phyloP scores from a whole-genome alignment of 129 eudicot genomes.

The Tagetes patula region DNA sequence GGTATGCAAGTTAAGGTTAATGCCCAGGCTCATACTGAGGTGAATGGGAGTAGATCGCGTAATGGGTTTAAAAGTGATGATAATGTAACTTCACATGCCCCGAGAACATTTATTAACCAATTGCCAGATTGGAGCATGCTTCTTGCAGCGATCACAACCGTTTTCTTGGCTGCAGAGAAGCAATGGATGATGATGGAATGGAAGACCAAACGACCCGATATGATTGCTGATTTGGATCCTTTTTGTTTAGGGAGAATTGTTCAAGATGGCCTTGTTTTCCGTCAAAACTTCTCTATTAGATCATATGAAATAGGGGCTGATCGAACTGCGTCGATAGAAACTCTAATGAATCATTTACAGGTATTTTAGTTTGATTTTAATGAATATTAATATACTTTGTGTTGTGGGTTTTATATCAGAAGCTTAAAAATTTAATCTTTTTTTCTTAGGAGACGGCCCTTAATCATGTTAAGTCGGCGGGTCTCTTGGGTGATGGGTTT shows the following conservation, averaged over 20 bases:
- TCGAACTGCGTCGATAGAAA: slow-evolving; percentile 20
- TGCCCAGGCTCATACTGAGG: slow-evolving; percentile 18
- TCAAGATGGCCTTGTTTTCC: slow-evolving; percentile 20
- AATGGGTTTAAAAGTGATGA: slow-evolving; percentile 23
- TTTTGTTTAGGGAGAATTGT: slow-evolving; percentile 21
- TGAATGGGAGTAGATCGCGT: slow-evolving; percentile 16
- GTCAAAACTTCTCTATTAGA: slow-evolving; percentile 21
- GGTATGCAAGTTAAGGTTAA: slow-evolving; percentile 26
- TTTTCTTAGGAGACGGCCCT: slow-evolving; percentile 2
- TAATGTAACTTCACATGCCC: slow-evolving; percentile 14
- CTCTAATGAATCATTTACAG: slow-evolving; percentile 23
- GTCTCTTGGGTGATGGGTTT: slow-evolving; percentile 20
- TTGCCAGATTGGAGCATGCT: slow-evolving; percentile 26
- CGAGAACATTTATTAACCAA: slow-evolving; percentile 18
- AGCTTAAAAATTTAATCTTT: not conserved
- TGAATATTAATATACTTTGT: not conserved
- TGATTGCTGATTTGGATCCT: slow-evolving; percentile 24
- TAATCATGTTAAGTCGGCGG: slow-evolving; percentile 15
- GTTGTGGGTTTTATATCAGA: not conserved
- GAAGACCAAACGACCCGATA: slow-evolving; percentile 24
- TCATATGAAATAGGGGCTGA: slow-evolving; percentile 28
- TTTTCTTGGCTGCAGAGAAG: slow-evolving; percentile 28
- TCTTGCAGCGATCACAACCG: slow-evolving; percentile 21
- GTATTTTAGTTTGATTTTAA: not conserved
- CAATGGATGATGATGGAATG: slow-evolving; percentile 25